A percentile compares a stretch with the other conserved stretches of the same genome.
These are phyloP conservation scores for Plantago coronopus DNA, from an alignment of 305 asterid species.

Conservation along the genomic window DNA sequence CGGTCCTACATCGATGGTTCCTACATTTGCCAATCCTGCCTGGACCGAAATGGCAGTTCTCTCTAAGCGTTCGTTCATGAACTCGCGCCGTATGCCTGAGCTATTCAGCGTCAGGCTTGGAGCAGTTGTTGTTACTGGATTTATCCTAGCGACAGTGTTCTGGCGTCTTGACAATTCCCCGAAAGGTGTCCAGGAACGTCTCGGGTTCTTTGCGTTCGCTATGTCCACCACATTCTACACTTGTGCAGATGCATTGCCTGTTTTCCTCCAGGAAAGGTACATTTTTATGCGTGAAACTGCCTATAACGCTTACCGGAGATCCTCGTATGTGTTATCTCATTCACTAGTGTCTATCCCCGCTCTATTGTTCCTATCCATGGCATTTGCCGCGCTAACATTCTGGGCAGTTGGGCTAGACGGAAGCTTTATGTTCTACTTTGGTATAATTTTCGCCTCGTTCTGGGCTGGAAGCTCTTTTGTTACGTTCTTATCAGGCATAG, in stretches of 20 bases:
- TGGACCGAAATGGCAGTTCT: conserved; percentile 58
- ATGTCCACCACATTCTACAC: conserved; percentile 88
- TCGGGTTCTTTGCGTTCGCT: conserved; percentile 77
- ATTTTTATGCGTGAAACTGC: conserved; percentile 82
- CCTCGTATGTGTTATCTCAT: conserved; percentile 69
- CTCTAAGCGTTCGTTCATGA: conserved; percentile 56
- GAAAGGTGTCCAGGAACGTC: conserved; percentile 66
- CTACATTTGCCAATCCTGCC: conserved; percentile 62
- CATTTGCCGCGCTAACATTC: conserved; percentile 62
- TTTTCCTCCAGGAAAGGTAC: conserved; percentile 73
- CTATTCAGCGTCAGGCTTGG: conserved; percentile 57
- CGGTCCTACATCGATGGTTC: conserved; percentile 46
- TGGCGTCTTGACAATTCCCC: conserved; percentile 78
- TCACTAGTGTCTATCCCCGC: conserved; percentile 61
- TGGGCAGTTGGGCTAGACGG: conserved; percentile 84
- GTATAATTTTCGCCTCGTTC: conserved; percentile 58
- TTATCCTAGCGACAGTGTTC: conserved; percentile 69
- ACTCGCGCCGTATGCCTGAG: conserved; percentile 68
- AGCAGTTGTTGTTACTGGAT: conserved; percentile 67
- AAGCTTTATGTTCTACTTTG: conserved; percentile 62
- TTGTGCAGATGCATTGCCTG: conserved; percentile 79
- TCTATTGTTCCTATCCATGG: conserved; percentile 42
- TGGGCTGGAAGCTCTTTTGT: conserved; percentile 88
- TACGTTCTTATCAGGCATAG: conserved; percentile 68
- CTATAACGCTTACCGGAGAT: conserved; percentile 64